phyloP scores from a whole-genome alignment of 495 filamentous ascomycete species.

The Chaetomidium leptoderma region DNA sequence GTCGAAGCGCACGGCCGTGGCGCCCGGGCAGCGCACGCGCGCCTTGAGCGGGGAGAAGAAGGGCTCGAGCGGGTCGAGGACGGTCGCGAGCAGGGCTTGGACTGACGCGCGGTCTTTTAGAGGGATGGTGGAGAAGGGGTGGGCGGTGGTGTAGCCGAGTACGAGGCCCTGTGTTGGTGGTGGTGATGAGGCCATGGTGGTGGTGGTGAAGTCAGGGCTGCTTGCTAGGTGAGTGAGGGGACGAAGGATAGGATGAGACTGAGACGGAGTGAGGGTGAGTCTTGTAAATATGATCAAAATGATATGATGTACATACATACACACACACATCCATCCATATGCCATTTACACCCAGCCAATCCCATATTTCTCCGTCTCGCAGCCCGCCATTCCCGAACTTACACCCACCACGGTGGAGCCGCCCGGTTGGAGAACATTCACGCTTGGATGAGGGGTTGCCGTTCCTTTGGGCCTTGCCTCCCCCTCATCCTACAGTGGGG shows the following conservation, averaged over 20 bases:
- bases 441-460: constrained; percentile 10
- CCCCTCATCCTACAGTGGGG: constrained; percentile 8
- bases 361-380: constrained; percentile 21
- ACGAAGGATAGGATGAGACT: background rate
- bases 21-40: constrained; percentile 57
- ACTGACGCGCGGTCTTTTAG: constrained; percentile 50
- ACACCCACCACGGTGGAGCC: constrained; percentile 3
- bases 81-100: constrained; percentile 53
- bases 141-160: constrained; percentile 45
- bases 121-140: constrained; percentile 49
- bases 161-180: constrained; percentile 36
- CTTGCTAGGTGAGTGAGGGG: background rate
- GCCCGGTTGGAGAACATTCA: background rate
- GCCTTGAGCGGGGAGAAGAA: constrained; percentile 59
- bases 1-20: constrained; percentile 65
- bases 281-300: no score
- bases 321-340: background rate
- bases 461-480: constrained; percentile 1
- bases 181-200: background rate
- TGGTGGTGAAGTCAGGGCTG: background rate
- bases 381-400: constrained; percentile 6
- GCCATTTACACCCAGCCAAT: constrained; percentile 11
- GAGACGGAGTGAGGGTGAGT: background rate
- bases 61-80: constrained; percentile 59
- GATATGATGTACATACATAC: no score